These are phyloP conservation scores for Penicillium corylophilum DNA, from an alignment of 2,329 filamentous ascomycete species.

Conservation along the genomic window DNA sequence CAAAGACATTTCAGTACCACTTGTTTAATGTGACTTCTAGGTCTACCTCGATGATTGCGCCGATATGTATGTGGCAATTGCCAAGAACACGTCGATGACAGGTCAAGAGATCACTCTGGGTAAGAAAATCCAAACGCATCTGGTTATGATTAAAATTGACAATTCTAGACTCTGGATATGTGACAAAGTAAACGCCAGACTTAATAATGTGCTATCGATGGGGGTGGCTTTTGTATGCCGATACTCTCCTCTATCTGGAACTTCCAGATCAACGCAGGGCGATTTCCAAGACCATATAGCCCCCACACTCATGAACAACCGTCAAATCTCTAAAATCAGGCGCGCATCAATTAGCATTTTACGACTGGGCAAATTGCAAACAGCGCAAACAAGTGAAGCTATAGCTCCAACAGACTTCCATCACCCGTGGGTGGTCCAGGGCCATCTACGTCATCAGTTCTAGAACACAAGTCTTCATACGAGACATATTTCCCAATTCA, in stretches of 20 bases:
- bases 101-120: slow-evolving; percentile 34
- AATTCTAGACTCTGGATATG: neutral
- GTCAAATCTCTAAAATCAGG: no score
- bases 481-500: neutral
- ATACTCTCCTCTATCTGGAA: neutral
- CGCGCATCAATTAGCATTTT: neutral
- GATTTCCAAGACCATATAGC: neutral
- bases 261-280: no score
- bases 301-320: no score
- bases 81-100: slow-evolving; percentile 35
- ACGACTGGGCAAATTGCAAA: neutral
- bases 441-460: neutral
- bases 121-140: slow-evolving; percentile 5
- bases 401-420: neutral
- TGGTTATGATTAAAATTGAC: neutral
- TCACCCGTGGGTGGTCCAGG: neutral
- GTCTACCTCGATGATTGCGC: slow-evolving; percentile 30
- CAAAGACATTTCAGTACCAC: no score
- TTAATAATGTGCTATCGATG: no score
- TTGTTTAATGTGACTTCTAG: slow-evolving; percentile 6
- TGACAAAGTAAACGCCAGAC: neutral
- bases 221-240: no score
- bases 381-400: neutral
- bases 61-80: slow-evolving; percentile 24
- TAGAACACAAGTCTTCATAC: neutral